phyloP scores from a whole-genome alignment of 208 protist genomes.

The Entamoeba moshkovskii region DNA sequence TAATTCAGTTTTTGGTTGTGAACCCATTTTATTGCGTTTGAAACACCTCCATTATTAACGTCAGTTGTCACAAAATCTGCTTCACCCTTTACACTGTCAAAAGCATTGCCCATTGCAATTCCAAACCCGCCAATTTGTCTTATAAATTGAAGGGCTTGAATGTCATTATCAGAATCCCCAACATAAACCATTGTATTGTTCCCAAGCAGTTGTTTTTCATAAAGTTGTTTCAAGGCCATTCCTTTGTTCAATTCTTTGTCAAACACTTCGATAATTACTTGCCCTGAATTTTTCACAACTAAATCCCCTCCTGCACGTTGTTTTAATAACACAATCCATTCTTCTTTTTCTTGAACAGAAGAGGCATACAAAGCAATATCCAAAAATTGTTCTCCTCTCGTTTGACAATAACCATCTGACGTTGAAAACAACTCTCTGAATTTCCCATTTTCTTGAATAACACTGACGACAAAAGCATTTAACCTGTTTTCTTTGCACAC shows the following conservation, averaged over 20 bases:
- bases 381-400: not conserved
- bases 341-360: not conserved
- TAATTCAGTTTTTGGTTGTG: not conserved
- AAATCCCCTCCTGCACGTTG: not conserved
- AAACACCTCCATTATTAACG: not conserved
- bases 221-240: not conserved
- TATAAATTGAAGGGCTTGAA: not conserved
- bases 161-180: not conserved
- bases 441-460: not conserved
- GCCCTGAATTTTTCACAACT: not conserved
- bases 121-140: not conserved
- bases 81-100: not conserved
- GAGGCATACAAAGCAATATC: not conserved
- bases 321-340: not conserved
- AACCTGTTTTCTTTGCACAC: not conserved
- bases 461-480: not conserved
- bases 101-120: not conserved
- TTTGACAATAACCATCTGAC: not conserved
- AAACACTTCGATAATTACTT: not conserved
- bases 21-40: not conserved
- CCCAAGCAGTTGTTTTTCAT: not conserved
- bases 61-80: not conserved
- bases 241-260: not conserved
- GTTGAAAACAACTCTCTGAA: not conserved
- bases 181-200: not conserved